Evolutionary conservation across 78 protist genomes (phyloP), one percentile per base, ranked within the genome.

Genomic region (Dictyostelium capitatum): DNA sequence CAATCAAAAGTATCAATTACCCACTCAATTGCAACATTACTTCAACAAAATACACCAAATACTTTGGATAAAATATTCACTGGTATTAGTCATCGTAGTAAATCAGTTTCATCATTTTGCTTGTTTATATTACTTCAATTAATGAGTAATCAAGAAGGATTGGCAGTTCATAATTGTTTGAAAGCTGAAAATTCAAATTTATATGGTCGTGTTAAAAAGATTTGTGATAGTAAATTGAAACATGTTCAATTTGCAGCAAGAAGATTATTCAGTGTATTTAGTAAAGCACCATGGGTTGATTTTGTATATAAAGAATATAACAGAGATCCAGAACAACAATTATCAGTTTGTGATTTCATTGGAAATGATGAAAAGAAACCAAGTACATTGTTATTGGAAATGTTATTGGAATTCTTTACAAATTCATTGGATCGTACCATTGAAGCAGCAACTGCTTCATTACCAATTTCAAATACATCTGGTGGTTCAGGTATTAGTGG

Each of bases 191-290:
- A 25, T 28, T 32, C 79, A 3, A 56, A 56, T 70, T 46, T 85
- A n/a, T 75, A 57, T 85, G 92, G 67, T 32, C 82, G 92, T 47
- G 47, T 85, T 51, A 85, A 75, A 65, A 30, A 47, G 64, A 73
- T 85, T n/a, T 85, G 92, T 62, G 77, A 85, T 4, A 30, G 75
- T 12, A 51, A 59, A 37, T 47, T 74, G n/a, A 85, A 85, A n/a
- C 92, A 85, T 46, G 92, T 85, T 17, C 92, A 85, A 53, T 85
- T 85, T 20, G 82, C 92, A 6, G 83, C 83, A 0, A 41, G 92
- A 43, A 20, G 92, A 32, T 64, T 85, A 8, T 85, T 43, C 23
- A 56, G 83, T 8, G 83, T 85, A 5, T n/a, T 85, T 25, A 7
- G 53, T 41, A 85, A 85, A n/a, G 56, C 78, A 15, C 83, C 74